phyloP scores from a whole-genome alignment of 2,329 filamentous ascomycete species.

The Fusarium subglutinans region DNA sequence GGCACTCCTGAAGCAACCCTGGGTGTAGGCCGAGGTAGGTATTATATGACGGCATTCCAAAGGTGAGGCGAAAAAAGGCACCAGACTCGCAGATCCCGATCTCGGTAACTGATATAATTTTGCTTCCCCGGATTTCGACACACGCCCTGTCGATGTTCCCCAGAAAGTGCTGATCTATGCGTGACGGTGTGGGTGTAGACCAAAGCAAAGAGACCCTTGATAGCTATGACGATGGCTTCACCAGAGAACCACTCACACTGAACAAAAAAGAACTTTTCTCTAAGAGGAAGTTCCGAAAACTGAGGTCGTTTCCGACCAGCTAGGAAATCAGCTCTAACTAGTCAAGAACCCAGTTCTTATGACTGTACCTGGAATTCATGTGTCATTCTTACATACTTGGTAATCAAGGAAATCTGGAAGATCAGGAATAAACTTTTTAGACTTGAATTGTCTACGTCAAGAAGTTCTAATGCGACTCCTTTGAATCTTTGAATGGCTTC shows the following conservation, averaged over 20 bases:
- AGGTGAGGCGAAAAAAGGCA: constrained; percentile 8
- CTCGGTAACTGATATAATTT: constrained; percentile 15
- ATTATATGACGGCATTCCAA: constrained; percentile 15
- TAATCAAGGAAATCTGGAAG: neutral
- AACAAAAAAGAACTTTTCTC: neutral
- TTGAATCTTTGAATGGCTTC: neutral
- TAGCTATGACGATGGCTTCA: constrained; percentile 24
- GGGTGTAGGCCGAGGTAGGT: constrained; percentile 13
- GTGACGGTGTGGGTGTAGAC: constrained; percentile 21
- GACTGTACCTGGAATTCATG: constrained; percentile 11
- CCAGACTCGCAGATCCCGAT: constrained; percentile 27
- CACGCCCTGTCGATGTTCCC: constrained; percentile 28
- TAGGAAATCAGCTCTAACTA: neutral
- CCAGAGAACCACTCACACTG: constrained; percentile 8
- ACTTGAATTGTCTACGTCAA: neutral
- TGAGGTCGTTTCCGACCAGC: neutral
- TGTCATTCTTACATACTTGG: constrained; percentile 15
- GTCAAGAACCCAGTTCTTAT: neutral
- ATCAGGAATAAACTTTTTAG: neutral
- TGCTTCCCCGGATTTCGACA: constrained; percentile 30
- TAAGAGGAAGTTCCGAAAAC: constrained; percentile 16
- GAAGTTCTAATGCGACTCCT: neutral
- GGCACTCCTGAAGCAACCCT: constrained; percentile 7
- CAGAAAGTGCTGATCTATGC: constrained; percentile 22
- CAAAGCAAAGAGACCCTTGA: constrained; percentile 13